Base-by-base conservation (phyloP, 192 early-diverging fungal species). In the Backusella tuberculispora region DNA sequence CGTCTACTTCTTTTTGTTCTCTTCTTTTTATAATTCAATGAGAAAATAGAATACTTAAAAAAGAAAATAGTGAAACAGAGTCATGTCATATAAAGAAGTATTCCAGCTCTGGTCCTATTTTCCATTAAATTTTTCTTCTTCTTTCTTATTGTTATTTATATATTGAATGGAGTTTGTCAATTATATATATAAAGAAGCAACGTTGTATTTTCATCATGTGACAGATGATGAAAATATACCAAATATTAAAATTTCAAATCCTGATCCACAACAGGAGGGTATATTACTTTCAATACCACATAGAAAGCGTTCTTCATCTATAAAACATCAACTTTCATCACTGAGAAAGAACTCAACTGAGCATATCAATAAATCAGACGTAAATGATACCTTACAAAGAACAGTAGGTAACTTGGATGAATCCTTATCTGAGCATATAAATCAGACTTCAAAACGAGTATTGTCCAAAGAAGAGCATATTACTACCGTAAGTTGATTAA, bases 61-160 rank as follows among this genome's bases (percentile, higher is more conserved):
- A 56, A 56, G 19, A 24, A 56, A 56, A 56, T 5, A 56, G 50
- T 56, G 50, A 21, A 56, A 56, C 50, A 56, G 24, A 56, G 19
- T 56, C 50, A 56, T n/a, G 50, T 21, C 19, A 24, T 8, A 56
- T 56, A 56, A 56, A 56, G 50, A 56, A 21, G 50, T 56, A 56
- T 21, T 5, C 48, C n/a, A n/a, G 6, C 17, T 56, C 19, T 50
- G 2, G 7, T 24, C 12, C 17, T 53, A 17, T 53, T 53, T 53
- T 21, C 10, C 21, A 12, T 12, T 24, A 21, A 21, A 2, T 9
- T 24, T 42, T 42, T 42, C 41, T 42, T 42, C 7, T 42, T 42
- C 41, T 42, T 12, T 56, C 24, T 24, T 53, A 24, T 24, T 24
- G 7, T 56, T 56, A 56, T 56, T 56, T 10, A 21, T 21, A 10